These are phyloP conservation scores for Malus orientalis DNA, from an alignment of 306 rosid genomes.

Conservation along the genomic window DNA sequence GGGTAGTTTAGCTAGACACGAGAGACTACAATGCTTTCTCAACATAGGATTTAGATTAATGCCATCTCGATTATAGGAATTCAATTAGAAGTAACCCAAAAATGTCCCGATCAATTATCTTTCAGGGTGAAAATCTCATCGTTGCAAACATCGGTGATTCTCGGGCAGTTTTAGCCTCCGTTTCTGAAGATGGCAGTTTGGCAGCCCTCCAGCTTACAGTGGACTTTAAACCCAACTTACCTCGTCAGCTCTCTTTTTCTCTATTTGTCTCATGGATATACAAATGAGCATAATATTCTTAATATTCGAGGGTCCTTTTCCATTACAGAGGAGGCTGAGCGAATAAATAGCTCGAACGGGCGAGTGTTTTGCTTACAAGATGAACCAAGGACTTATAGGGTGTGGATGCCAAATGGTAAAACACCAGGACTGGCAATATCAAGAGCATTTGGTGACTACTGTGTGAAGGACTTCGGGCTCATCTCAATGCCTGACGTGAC, in stretches of 20 bases:
- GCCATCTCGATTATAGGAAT: no score
- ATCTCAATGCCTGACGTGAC: conserved; percentile 61
- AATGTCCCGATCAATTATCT: background rate
- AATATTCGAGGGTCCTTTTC: background rate
- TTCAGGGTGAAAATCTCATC: conserved; percentile 58
- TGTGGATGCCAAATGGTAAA: conserved; percentile 59
- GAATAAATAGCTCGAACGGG: conserved; percentile 51
- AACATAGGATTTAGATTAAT: no score
- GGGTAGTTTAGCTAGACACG: no score
- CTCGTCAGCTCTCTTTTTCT: conserved; percentile 29
- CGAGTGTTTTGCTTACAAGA: conserved; percentile 48
- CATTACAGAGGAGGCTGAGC: conserved; percentile 56
- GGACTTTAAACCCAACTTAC: conserved; percentile 65
- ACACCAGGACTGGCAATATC: conserved; percentile 65
- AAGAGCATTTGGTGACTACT: conserved; percentile 66
- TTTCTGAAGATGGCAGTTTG: conserved; percentile 45
- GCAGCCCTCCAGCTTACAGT: conserved; percentile 54
- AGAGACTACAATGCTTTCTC: no score
- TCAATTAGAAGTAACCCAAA: conserved; percentile 2
- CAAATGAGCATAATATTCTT: background rate
- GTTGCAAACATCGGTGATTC: conserved; percentile 70
- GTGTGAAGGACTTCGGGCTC: conserved; percentile 61
- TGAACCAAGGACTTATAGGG: conserved; percentile 68
- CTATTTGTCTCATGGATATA: background rate
- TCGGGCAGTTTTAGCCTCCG: conserved; percentile 60